These are phyloP conservation scores for Plasmopara halstedii DNA, from an alignment of 352 stramenopile genomes.

Conservation along the genomic window DNA sequence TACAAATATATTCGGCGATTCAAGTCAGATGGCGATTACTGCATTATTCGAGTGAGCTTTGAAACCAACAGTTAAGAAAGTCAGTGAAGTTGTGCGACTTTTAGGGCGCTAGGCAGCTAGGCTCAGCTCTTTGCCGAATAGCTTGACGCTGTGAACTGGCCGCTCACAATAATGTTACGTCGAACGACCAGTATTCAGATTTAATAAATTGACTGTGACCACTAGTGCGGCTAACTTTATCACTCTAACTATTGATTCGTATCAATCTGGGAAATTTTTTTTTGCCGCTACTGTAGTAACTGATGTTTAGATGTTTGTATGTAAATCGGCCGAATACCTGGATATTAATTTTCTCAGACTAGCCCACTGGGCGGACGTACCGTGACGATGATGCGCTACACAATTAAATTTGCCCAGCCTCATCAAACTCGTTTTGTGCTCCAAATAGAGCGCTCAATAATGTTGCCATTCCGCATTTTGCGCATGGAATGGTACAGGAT, in stretches of 20 bases:
- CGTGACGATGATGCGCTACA: neutral
- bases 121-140: neutral
- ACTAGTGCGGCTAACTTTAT: neutral
- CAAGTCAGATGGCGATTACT: neutral
- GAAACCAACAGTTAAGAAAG: neutral
- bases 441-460: conserved; percentile 2
- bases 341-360: conserved; percentile 5
- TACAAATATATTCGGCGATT: neutral
- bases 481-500: conserved; percentile 24
- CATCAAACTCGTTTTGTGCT: conserved; percentile 4
- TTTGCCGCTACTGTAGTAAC: neutral
- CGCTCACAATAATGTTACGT: no score
- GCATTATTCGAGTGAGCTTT: neutral
- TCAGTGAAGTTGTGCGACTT: neutral
- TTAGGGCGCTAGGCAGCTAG: neutral
- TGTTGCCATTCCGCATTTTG: conserved; percentile 5
- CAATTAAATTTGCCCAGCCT: neutral
- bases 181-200: no score
- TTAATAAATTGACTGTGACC: no score
- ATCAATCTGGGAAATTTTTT: neutral
- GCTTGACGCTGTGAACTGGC: neutral
- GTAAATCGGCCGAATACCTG: no score
- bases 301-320: neutral
- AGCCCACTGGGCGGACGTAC: conserved; percentile 10
- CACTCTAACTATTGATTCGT: neutral